Evolutionary conservation across 1,284 basidiomycete genomes (phyloP), one percentile per base, ranked within the genome.

Genomic region (Cutaneotrichosporon arboriforme): DNA sequence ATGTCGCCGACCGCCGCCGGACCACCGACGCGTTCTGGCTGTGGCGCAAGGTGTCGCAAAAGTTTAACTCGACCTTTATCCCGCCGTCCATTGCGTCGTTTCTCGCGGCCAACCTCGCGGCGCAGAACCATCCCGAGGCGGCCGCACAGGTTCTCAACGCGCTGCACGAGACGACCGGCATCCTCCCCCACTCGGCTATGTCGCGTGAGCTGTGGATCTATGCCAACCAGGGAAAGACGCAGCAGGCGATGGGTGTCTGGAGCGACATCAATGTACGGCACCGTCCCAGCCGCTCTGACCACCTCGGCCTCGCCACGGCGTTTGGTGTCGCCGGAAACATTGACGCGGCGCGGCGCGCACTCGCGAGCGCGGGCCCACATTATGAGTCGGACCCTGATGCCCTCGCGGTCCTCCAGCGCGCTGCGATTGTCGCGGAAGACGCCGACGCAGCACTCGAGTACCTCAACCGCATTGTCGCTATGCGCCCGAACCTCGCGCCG

Each of bases 331-430:
- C 14, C 5, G 56, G 56, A 4, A 51, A 55, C 23, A 14, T 51
- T 2, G 37, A 48, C 14, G 45, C 35, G 4, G 31, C 53, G 3
- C 14, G 35, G 8, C n/a, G 45, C 8, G 37, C 37, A 1, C 36
- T 58, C 4, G 14, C 7, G 15, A 15, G 36, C 13, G 34, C 50
- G 7, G 59, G 50, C 1, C 13, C 18, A 3, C 42, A 26, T 0
- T 31, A 53, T 2, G 44, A 46, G 8, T 23, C 39, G 2, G 15
- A 49, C 3, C 35, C 57, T 1, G 49, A 59, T 10, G 54, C 54
- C 1, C 51, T 65, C 1, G 18, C 42, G 4, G 33, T 63, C 13
- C 50, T 68, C 10, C 58, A 64, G 36, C 59, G 54, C 0, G 65
- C 65, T 1, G 47, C 52, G 13, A 49, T 65, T n/a, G 47, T 56